Conservation (phyloP, 2,329 filamentous ascomycete genomes). For the Dryadomyces quercivorus region DNA sequence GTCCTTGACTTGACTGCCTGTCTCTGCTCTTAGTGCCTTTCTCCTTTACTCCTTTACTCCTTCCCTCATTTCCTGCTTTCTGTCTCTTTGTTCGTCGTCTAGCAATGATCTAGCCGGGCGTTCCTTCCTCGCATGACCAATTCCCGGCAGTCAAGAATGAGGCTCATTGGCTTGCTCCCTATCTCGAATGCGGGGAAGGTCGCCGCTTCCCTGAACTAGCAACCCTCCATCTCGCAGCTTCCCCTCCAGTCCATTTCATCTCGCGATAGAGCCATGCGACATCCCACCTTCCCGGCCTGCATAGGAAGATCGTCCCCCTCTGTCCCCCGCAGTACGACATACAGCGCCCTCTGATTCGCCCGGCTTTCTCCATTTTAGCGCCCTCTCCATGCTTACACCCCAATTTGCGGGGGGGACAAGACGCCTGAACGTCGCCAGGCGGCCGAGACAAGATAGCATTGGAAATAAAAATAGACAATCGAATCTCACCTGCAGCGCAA, state of each 20-base stretch:
- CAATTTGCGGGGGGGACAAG: too few species aligned
- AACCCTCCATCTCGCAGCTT: not conserved
- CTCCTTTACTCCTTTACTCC: too few species aligned
- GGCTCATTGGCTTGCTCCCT: not conserved
- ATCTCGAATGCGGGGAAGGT: not conserved
- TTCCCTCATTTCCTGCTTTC: too few species aligned
- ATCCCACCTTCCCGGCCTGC: not conserved
- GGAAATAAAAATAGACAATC: not conserved
- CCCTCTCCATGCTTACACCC: too few species aligned
- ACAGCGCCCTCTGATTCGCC: not conserved
- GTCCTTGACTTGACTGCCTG: too few species aligned
- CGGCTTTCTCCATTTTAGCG: not conserved
- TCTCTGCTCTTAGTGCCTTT: too few species aligned
- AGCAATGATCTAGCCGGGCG: not conserved
- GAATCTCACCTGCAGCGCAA: not conserved
- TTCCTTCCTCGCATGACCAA: not conserved
- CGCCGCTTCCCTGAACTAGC: not conserved
- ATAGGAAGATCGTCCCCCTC: not conserved
- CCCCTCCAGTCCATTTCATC: too few species aligned
- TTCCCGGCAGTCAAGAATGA: not conserved
- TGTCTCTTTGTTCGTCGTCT: not conserved
- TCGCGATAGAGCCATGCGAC: not conserved
- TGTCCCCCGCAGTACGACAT: not conserved
- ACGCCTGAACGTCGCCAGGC: too few species aligned
- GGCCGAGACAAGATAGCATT: not conserved